These are phyloP conservation scores for Pyrrhoderma lamaoense DNA, from an alignment of 1,284 basidiomycete genomes.

Conservation along the genomic window DNA sequence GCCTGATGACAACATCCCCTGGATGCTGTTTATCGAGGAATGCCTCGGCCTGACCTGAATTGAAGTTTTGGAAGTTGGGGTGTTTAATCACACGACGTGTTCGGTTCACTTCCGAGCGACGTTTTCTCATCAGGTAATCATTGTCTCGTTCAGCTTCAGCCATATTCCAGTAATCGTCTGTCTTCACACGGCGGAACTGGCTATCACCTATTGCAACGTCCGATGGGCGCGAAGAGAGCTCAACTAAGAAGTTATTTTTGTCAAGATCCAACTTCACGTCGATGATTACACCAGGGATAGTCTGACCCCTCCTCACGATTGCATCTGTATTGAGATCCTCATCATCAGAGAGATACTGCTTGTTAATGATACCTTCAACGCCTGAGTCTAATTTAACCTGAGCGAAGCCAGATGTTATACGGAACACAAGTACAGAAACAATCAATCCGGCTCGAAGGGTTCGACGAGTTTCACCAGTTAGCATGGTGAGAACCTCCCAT, in stretches of 20 bases:
- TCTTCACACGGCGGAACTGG: slow-evolving; percentile 53
- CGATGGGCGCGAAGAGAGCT: slow-evolving; percentile 67
- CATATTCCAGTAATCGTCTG: slow-evolving; percentile 66
- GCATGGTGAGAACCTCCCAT: slow-evolving; percentile 90
- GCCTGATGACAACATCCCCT: slow-evolving; percentile 93
- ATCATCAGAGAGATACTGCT: slow-evolving; percentile 58
- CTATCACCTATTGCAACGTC: slow-evolving; percentile 67
- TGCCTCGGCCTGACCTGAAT: slow-evolving; percentile 83
- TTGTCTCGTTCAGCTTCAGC: slow-evolving; percentile 61
- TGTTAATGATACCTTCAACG: slow-evolving; percentile 77
- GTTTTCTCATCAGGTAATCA: slow-evolving; percentile 76
- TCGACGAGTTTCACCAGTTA: slow-evolving; percentile 84
- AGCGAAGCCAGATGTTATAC: slow-evolving; percentile 47
- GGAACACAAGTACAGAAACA: slow-evolving; percentile 73
- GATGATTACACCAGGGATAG: slow-evolving; percentile 78
- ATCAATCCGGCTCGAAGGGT: slow-evolving; percentile 79
- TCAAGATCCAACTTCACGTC: slow-evolving; percentile 60
- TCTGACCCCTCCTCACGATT: slow-evolving; percentile 66
- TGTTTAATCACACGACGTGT: slow-evolving; percentile 91
- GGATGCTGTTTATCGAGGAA: slow-evolving; percentile 87
- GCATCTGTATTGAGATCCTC: slow-evolving; percentile 34
- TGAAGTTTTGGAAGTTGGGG: slow-evolving; percentile 97
- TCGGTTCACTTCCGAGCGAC: slow-evolving; percentile 70
- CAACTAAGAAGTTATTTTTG: slow-evolving; percentile 61
- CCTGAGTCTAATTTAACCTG: slow-evolving; percentile 84